These are phyloP conservation scores for Lonicera japonica DNA, from an alignment of 129 eudicot genomes.

Conservation along the genomic window DNA sequence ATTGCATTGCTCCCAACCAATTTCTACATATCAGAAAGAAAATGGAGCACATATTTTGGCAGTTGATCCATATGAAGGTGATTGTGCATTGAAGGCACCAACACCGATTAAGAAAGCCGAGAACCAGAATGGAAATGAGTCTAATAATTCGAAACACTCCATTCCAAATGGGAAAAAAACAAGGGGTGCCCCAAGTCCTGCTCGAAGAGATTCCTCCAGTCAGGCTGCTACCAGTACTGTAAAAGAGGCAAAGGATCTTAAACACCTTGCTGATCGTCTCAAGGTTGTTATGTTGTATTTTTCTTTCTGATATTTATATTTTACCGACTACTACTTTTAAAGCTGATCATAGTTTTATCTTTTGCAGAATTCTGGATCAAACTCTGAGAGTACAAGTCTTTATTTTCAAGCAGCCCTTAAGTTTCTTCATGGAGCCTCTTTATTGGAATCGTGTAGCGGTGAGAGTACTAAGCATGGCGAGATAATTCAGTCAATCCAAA, in stretches of 20 bases:
- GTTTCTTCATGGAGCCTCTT: slow-evolving; percentile 87
- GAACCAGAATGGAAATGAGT: slow-evolving; percentile 40
- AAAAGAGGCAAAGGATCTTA: slow-evolving; percentile 84
- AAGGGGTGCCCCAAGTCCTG: slow-evolving; percentile 56
- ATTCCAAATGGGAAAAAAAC: slow-evolving; percentile 33
- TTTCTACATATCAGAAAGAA: slow-evolving; percentile 39
- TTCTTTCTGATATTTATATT: slow-evolving; percentile 5
- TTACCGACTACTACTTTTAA: slow-evolving; percentile 1
- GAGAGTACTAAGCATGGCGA: slow-evolving; percentile 67
- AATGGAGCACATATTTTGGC: slow-evolving; percentile 23
- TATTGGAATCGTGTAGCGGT: slow-evolving; percentile 58
- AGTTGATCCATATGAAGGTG: slow-evolving; percentile 35
- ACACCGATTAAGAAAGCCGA: slow-evolving; percentile 46
- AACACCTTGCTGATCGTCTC: slow-evolving; percentile 91
- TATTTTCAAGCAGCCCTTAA: slow-evolving; percentile 89
- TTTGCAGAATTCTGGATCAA: slow-evolving; percentile 68
- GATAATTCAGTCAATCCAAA: slow-evolving; percentile 57
- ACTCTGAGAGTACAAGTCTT: slow-evolving; percentile 54
- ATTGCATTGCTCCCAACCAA: slow-evolving; percentile 27
- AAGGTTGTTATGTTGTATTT: slow-evolving; percentile 43
- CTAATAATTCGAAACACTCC: slow-evolving; percentile 25
- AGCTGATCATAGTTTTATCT: slow-evolving; percentile 3
- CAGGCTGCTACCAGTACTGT: slow-evolving; percentile 81
- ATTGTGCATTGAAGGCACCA: slow-evolving; percentile 32
- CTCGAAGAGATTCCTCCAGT: slow-evolving; percentile 64